Evolutionary conservation across 1,284 basidiomycete species (phyloP).

Genomic region (Ustilago cynodontis): DNA sequence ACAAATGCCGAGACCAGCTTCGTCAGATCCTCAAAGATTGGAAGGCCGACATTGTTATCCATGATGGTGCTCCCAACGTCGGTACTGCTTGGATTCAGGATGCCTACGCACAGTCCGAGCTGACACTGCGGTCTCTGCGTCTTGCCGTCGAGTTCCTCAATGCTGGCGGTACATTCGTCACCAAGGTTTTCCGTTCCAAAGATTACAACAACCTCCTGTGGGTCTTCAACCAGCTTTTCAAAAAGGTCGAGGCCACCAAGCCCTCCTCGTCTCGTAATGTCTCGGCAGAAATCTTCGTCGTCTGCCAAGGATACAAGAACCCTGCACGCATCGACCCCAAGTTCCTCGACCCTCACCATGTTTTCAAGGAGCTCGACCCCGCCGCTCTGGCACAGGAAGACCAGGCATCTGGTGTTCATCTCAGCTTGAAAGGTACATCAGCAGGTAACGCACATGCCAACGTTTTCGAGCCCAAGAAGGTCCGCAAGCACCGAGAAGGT

Average conservation of each 20-base stretch:
- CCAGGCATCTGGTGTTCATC: slow-evolving; percentile 41
- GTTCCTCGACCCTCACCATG: slow-evolving; percentile 96
- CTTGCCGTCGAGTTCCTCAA: slow-evolving; percentile 94
- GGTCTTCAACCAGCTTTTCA: slow-evolving; percentile 98
- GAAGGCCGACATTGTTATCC: slow-evolving; percentile 99
- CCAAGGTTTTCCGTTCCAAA: slow-evolving; percentile 97
- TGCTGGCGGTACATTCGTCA: slow-evolving; percentile 91
- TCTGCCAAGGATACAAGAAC: slow-evolving; percentile 93
- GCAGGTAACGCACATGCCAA: slow-evolving; percentile 73
- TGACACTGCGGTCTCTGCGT: slow-evolving; percentile 94
- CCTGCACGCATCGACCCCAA: slow-evolving; percentile 97
- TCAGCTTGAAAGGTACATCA: slow-evolving; percentile 57
- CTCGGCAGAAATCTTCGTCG: slow-evolving; percentile 99
- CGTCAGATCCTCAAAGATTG: slow-evolving; percentile 94
- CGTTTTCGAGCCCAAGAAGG: slow-evolving; percentile 98
- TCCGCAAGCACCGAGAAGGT: slow-evolving; percentile 89
- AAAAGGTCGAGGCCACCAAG: slow-evolving; percentile 97
- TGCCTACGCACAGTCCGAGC: slow-evolving; percentile 96
- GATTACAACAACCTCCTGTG: slow-evolving; percentile 99
- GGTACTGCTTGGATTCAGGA: slow-evolving; percentile 99
- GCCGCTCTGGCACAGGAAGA: slow-evolving; percentile 25
- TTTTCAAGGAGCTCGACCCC: slow-evolving; percentile 89
- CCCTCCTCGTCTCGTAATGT: slow-evolving; percentile 98
- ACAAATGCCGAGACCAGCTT: slow-evolving; percentile 88
- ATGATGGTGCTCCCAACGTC: slow-evolving; percentile 99